Base-by-base conservation (phyloP, 306 rosid genomes). In the Calophaca sinica region DNA sequence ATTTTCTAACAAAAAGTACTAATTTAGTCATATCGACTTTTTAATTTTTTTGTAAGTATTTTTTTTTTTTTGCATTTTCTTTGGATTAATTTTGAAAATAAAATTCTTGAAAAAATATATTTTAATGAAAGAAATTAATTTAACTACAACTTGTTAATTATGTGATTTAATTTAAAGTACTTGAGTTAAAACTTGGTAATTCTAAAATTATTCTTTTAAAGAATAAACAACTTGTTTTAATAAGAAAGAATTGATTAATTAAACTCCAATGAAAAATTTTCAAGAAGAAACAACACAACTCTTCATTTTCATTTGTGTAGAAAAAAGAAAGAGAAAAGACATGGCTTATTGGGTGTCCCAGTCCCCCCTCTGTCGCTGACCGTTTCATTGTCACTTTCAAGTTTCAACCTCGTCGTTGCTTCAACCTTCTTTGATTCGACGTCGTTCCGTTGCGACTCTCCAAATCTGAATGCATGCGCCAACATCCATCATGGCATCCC, bases 401-500 rank as follows among this genome's bases (percentile, higher is more conserved):
- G 39, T 70, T 36, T 52, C 52, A 5, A 9, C 11, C 32, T 9
- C 57, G 2, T 41, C 9, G 3, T 8, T 59, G 32, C 28, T 5
- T n/a, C 59, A 1, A 41, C 53, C 10, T 58, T 31, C 15, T 33
- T 12, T 8, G 45, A 44, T 60, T 61, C 5, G 62, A 68, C 52
- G 49, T 32, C 57, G 51, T 68, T 52, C 6, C 48, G 26, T 36
- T 5, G 33, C 9, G 35, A 1, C n/a, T 42, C 33, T 28, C 11
- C 31, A 66, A 72, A 53, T 65, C 48, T 8, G 39, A 44, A 65
- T 61, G 46, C 46, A 60, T 64, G 76, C 46, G 5, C 66, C 7
- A 14, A 14, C 26, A 62, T 33, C 68, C 46, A 14, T 28, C 12
- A 86, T 82, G 90, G 81, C 87, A 50, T 51, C 91, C 41, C 20